Conservation (phyloP, 306 rosid species). For the Carpinus viminea region DNA sequence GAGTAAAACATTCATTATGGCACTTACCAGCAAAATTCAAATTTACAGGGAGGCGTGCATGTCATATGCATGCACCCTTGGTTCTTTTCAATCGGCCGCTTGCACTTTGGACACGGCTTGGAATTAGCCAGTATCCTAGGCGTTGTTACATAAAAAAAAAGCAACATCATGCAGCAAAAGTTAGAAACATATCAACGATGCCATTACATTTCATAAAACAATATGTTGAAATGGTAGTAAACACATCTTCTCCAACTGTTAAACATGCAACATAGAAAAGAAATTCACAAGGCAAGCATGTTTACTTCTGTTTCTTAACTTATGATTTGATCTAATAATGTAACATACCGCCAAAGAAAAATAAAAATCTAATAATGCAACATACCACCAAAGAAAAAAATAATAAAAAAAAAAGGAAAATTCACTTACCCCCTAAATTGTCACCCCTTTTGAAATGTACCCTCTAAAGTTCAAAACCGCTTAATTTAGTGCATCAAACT, state of each 20-base stretch:
- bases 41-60: constrained; percentile 80
- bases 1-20: background rate
- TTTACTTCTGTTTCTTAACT: background rate
- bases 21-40: constrained; percentile 82
- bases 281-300: constrained; percentile 6
- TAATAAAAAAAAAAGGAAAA: too few species aligned
- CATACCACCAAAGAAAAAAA: too few species aligned
- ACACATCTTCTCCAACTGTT: background rate
- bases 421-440: too few species aligned
- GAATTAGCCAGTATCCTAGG: constrained; percentile 84
- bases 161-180: background rate
- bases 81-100: constrained; percentile 83
- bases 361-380: too few species aligned
- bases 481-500: too few species aligned
- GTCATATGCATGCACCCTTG: constrained; percentile 95
- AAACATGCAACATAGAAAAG: constrained; percentile 13
- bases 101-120: constrained; percentile 92
- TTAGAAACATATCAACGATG: background rate
- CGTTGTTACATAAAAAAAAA: constrained; percentile 23
- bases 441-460: too few species aligned
- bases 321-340: too few species aligned
- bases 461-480: too few species aligned
- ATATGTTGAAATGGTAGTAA: constrained; percentile 1
- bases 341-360: too few species aligned
- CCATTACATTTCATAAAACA: background rate